Evolutionary conservation across 306 rosid genomes (phyloP).

Genomic region (Erythrophleum fordii): DNA sequence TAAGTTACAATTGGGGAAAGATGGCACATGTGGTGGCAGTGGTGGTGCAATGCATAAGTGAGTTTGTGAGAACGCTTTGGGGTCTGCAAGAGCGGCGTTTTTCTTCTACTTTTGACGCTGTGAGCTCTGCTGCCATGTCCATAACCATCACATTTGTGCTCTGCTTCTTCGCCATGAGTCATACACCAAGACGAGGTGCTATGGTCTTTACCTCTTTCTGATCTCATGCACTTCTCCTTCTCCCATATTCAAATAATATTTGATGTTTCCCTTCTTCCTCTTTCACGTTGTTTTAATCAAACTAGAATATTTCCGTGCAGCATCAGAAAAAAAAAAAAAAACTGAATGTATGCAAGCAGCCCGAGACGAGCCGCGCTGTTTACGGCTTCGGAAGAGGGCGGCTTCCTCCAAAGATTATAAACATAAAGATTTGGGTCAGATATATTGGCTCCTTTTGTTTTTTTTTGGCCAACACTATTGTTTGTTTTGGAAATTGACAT

Average conservation of each 20-base stretch:
- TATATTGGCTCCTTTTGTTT: not conserved
- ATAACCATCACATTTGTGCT: constrained; percentile 51
- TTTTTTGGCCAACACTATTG: not conserved
- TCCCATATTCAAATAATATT: not conserved
- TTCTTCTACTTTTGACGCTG: constrained; percentile 50
- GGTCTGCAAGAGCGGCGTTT: constrained; percentile 65
- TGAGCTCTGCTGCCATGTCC: constrained; percentile 53
- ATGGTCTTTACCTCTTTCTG: constrained; percentile 33
- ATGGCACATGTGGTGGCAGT: constrained; percentile 52
- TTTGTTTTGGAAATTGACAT: not conserved
- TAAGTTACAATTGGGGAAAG: not conserved
- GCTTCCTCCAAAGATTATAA: too few species aligned
- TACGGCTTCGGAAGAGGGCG: too few species aligned
- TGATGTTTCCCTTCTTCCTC: not conserved
- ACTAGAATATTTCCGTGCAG: too few species aligned
- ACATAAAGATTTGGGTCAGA: not conserved
- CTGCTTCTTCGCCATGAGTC: constrained; percentile 45
- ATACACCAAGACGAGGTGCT: constrained; percentile 25
- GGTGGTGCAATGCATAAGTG: constrained; percentile 48
- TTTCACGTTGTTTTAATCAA: not conserved
- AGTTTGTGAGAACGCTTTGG: constrained; percentile 63
- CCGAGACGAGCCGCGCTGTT: too few species aligned
- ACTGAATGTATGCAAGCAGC: too few species aligned
- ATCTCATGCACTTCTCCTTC: constrained; percentile 19
- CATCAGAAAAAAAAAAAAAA: too few species aligned